Conservation (phyloP, 305 asterid species). For the Solanum hybrid region DNA sequence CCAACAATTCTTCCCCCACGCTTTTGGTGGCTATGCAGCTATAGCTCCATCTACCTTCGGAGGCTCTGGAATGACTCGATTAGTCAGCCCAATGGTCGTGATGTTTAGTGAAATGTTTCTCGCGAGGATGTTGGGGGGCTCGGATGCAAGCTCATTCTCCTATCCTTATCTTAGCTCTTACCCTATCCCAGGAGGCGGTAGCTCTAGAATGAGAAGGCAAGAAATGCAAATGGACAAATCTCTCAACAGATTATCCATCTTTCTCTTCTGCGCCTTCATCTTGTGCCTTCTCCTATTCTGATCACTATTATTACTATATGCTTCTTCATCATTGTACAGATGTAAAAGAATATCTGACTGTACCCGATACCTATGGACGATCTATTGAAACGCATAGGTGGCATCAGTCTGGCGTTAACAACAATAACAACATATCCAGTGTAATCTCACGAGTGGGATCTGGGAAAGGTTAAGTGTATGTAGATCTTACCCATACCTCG, state of each 20-base stretch:
- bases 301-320: slow-evolving; percentile 14
- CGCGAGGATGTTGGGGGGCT: slow-evolving; percentile 46
- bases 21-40: slow-evolving; percentile 30
- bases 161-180: slow-evolving; percentile 42
- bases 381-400: background rate
- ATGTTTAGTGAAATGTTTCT: slow-evolving; percentile 64
- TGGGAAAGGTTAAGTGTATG: background rate
- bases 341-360: slow-evolving; percentile 26
- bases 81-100: slow-evolving; percentile 45
- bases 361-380: background rate
- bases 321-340: slow-evolving; percentile 15
- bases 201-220: slow-evolving; percentile 69
- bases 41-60: slow-evolving; percentile 31
- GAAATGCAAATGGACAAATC: slow-evolving; percentile 54
- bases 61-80: slow-evolving; percentile 28
- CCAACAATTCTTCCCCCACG: slow-evolving; percentile 30
- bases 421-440: background rate
- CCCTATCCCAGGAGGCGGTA: slow-evolving; percentile 25
- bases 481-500: background rate
- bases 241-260: slow-evolving; percentile 58
- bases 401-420: background rate
- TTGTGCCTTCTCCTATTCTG: slow-evolving; percentile 71
- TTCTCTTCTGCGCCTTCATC: slow-evolving; percentile 55
- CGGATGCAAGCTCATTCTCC: slow-evolving; percentile 39
- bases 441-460: background rate